Percentiles rank a stretch among this genome's conserved stretches.
Conservation (phyloP, 257 asterid species). For the Capsicum baccatum region DNA sequence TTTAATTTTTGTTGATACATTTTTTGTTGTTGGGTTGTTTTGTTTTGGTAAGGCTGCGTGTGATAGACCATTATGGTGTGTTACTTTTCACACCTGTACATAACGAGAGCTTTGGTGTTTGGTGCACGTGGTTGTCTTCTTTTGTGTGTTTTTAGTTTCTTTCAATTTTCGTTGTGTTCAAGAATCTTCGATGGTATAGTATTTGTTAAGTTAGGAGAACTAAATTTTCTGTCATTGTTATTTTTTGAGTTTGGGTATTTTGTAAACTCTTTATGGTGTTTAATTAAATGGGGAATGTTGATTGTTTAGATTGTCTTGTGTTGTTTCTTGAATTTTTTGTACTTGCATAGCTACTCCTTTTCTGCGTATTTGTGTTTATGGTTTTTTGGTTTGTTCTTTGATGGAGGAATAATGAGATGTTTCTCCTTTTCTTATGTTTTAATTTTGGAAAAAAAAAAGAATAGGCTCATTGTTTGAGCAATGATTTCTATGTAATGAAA, state of each 20-base stretch:
- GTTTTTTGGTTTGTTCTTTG: constrained; percentile 3
- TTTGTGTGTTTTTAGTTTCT: neutral
- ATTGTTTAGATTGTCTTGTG: neutral
- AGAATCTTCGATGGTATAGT: constrained; percentile 19
- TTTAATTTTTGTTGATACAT: neutral
- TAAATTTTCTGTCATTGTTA: neutral
- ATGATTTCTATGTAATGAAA: neutral
- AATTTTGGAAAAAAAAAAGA: neutral
- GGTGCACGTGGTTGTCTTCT: neutral
- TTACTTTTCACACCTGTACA: no score
- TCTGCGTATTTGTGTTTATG: constrained; percentile 10
- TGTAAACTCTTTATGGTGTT: neutral
- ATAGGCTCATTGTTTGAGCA: neutral
- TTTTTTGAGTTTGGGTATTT: neutral
- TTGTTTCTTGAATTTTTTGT: neutral
- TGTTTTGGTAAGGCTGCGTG: no score
- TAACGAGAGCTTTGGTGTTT: neutral
- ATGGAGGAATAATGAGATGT: neutral
- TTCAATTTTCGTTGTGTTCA: neutral
- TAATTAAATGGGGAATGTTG: neutral
- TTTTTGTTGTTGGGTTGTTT: neutral
- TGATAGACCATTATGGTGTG: no score
- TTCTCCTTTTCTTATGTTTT: neutral
- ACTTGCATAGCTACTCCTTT: neutral
- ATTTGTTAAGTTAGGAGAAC: neutral